Evolutionary conservation across 2,329 filamentous ascomycete species (phyloP).

Genomic region (Aureobasidium sp.): DNA sequence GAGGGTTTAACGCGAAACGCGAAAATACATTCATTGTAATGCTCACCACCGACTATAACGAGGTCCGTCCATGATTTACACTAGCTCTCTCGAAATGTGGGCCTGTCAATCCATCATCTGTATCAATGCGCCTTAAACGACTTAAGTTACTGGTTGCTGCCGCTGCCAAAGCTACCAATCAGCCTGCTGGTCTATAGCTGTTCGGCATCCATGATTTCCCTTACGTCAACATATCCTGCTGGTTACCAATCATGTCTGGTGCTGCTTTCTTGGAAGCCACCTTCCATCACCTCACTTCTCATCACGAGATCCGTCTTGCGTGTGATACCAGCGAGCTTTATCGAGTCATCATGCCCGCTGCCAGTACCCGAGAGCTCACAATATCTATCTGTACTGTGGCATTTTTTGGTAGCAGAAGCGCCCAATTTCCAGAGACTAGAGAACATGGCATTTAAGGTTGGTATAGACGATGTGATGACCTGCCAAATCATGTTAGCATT

Average conservation of each 20-base stretch:
- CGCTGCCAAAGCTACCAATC: slow-evolving; percentile 1
- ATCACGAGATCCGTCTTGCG: background rate
- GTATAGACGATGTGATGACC: background rate
- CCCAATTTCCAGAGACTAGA: background rate
- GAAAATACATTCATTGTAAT: background rate
- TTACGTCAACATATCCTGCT: background rate
- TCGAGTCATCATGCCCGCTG: background rate
- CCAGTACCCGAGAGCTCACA: background rate
- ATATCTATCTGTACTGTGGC: background rate
- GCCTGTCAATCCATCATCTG: background rate
- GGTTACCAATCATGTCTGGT: slow-evolving; percentile 2
- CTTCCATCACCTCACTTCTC: slow-evolving; percentile 1
- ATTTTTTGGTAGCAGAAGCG: background rate
- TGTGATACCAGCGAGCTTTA: background rate
- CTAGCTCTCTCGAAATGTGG: background rate
- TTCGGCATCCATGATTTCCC: background rate
- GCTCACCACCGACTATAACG: background rate
- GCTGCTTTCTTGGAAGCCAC: background rate
- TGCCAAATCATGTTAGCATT: background rate
- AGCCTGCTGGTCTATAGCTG: background rate
- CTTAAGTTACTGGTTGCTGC: background rate
- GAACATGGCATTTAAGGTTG: background rate
- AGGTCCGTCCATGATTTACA: background rate
- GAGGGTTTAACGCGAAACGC: background rate
- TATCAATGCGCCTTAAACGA: background rate